Base-by-base conservation (phyloP, 2,329 filamentous ascomycete species). In the Fusarium agapanthi region DNA sequence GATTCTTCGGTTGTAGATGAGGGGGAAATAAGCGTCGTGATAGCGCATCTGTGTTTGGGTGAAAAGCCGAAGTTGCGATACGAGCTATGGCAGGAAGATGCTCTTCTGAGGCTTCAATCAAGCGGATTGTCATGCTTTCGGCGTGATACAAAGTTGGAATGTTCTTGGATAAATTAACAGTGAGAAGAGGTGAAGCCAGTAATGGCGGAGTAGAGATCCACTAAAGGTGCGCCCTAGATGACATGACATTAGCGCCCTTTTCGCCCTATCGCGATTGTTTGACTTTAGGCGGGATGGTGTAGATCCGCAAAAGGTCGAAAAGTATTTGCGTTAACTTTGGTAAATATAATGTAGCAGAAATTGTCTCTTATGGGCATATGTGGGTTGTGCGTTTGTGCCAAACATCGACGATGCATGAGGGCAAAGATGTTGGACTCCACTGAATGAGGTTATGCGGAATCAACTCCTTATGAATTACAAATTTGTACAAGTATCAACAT, bases 11-110 rank as follows among this genome's bases (percentile, higher is more conserved):
- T 20, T 67, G 65, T 7, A 67, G 37, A 34, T 54, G 54, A 35
- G 41, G 35, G 48, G 65, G 65, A 7, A 67, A 67, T 12, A 67
- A 28, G n/a, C 63, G 63, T 13, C 63, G 63, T 12, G 65, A 67
- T 1, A 67, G 26, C 6, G 63, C 40, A 16, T 67, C 65, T 4
- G 65, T 67, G 10, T 43, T 32, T 16, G 65, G 65, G 12, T 67
- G 63, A 14, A 67, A 67, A 9, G 65, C 63, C 22, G 47, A 48
- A 7, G 63, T 62, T 22, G 65, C 65, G 7, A 67, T 67, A 1
- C 55, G 65, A 38, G 63, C n/a, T 43, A 67, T 54, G 6, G 30
- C 37, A 20, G 54, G 47, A 2, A 67, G 37, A 16, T 67, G 26
- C 18, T 37, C 30, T 7, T 67, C 53, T 1, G 20, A 26, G 11